Evolutionary conservation across 2,329 filamentous ascomycete species (phyloP).

Genomic region (Penicillium italicum): DNA sequence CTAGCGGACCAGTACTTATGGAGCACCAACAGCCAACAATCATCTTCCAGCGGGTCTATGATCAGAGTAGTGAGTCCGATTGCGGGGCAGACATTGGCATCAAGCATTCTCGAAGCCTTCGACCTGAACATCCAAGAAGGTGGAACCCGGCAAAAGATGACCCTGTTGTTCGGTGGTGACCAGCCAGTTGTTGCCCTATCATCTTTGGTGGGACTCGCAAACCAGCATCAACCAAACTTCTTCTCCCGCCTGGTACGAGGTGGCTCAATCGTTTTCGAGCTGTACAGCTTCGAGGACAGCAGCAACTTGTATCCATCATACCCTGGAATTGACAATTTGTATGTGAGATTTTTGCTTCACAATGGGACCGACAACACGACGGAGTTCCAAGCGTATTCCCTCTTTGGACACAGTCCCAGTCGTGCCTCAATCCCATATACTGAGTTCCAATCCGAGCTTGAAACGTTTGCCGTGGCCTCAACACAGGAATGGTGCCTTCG

Average conservation of each 20-base stretch:
- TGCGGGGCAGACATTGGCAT: conserved; percentile 43
- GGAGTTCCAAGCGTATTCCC: background rate
- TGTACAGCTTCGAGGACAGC: conserved; percentile 44
- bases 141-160: conserved; percentile 44
- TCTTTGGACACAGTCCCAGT: conserved; percentile 23
- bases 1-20: conserved; percentile 51
- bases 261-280: conserved; percentile 51
- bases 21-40: conserved; percentile 47
- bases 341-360: conserved; percentile 55
- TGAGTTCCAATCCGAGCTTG: conserved; percentile 50
- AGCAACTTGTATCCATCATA: conserved; percentile 33
- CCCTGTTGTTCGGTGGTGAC: conserved; percentile 49
- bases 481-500: conserved; percentile 51
- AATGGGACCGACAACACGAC: conserved; percentile 49
- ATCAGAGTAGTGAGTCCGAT: conserved; percentile 38
- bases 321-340: conserved; percentile 46
- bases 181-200: conserved; percentile 52
- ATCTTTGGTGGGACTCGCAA: conserved; percentile 43
- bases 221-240: conserved; percentile 42
- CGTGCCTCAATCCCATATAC: conserved; percentile 50
- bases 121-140: conserved; percentile 36
- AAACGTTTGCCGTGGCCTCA: conserved; percentile 42
- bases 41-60: conserved; percentile 22
- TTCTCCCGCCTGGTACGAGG: conserved; percentile 49
- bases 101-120: conserved; percentile 39